These are phyloP conservation scores for Ambrosia trifida DNA, from an alignment of 129 eudicot species.

Conservation along the genomic window DNA sequence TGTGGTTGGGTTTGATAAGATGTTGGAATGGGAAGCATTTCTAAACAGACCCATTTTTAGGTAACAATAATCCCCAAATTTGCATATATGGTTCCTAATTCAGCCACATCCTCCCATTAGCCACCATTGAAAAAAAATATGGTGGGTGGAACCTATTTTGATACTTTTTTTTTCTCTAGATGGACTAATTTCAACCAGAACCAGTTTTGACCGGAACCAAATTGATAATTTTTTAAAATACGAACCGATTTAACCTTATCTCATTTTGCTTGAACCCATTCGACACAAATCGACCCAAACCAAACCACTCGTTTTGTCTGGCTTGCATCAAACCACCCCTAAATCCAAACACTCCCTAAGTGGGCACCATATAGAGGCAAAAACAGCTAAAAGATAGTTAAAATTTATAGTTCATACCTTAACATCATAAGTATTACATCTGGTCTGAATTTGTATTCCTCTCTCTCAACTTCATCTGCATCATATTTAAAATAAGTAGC, in stretches of 20 bases:
- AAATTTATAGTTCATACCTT: slow-evolving; percentile 42
- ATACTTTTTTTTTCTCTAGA: too few relatives aligned
- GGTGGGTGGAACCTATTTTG: too few relatives aligned
- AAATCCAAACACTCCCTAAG: neutral
- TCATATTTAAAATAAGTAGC: slow-evolving; percentile 55
- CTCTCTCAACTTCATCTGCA: slow-evolving; percentile 46
- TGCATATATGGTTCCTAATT: neutral
- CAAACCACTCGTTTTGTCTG: neutral
- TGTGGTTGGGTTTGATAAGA: neutral
- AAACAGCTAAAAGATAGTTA: neutral
- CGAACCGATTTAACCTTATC: too few relatives aligned
- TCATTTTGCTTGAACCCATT: too few relatives aligned
- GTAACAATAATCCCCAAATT: slow-evolving; percentile 6
- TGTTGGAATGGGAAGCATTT: neutral
- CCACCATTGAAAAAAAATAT: too few relatives aligned
- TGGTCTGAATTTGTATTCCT: slow-evolving; percentile 62
- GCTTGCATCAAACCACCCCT: neutral
- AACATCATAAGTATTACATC: slow-evolving; percentile 58
- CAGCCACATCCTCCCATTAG: too few relatives aligned
- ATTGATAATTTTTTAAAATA: too few relatives aligned
- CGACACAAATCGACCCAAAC: neutral
- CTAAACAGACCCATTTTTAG: neutral
- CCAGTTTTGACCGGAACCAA: too few relatives aligned
- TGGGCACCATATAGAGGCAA: neutral
- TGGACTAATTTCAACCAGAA: too few relatives aligned